Base-by-base conservation (phyloP, 805 yeast species). In the Candida piceae region DNA sequence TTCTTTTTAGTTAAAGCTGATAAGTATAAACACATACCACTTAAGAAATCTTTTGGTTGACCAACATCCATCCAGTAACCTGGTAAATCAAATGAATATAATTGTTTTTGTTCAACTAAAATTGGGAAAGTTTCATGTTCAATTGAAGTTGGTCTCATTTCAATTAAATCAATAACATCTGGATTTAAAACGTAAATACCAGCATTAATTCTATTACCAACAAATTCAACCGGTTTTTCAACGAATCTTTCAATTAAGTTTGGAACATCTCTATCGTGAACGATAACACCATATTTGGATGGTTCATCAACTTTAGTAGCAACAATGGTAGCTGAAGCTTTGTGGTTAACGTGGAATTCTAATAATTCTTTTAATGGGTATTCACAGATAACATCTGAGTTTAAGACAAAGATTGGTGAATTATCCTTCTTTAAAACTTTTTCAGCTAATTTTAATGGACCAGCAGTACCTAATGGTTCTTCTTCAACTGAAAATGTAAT, bases 31-130 rank as follows among this genome's bases (percentile, higher is more conserved):
- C 88, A 80, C 57, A 97, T 86, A 67, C 99, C 99, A 42, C 96
- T 80, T 50, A 93, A 70, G 81, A 88, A 93, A 70, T 93, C 99
- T 79, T 90, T 93, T 77, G 99, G 99, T 76, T 93, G 99, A 68
- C 99, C 99, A 53, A 93, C 97, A 68, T 93, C 99, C 98, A 93
- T 93, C 99, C 99, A 93, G 85, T 80, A 93, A 51, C 98, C 97
- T 74, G 93, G 97, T 61, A 93, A 79, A 68, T 93, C 99, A 60
- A 85, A 93, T 38, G 97, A 89, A 76, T 81, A 93, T 58, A 93
- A 76, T 44, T 82, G 76, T 61, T 83, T 88, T 62, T 82, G 71
- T 69, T 85, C 94, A 50, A 94, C 97, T 57, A 93, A 78, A 57
- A 73, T 70, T 58, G 99, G 99, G 96, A 93, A 93, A 53, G 97